phyloP scores from a whole-genome alignment of 2,329 filamentous ascomycete species.

The Phyllosticta capitalensis region DNA sequence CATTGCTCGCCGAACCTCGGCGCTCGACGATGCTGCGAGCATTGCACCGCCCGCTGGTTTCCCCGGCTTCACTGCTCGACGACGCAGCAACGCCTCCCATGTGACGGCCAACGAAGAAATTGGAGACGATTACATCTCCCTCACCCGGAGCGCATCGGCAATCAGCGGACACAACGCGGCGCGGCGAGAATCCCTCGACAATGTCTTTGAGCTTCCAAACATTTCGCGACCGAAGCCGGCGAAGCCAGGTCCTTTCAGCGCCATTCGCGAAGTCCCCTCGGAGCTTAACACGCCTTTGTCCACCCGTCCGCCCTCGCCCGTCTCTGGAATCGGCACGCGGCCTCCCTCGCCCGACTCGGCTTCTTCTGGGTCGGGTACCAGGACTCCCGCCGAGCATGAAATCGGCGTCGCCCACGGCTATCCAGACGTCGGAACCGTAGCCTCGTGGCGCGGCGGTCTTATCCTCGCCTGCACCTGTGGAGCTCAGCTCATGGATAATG shows the following conservation, averaged over 20 bases:
- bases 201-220: conserved; percentile 4
- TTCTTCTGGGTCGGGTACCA: background rate
- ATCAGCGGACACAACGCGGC: conserved; percentile 10
- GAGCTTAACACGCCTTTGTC: conserved; percentile 8
- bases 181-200: conserved; percentile 2
- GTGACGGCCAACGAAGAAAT: conserved; percentile 1
- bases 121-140: conserved; percentile 2
- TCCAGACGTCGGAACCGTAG: conserved; percentile 26
- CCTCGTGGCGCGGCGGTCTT: conserved; percentile 30
- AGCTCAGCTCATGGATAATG: conserved; percentile 36
- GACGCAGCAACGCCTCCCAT: conserved; percentile 7
- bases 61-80: conserved; percentile 5
- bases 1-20: conserved; percentile 7
- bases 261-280: conserved; percentile 10
- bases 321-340: background rate
- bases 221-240: conserved; percentile 7
- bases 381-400: conserved; percentile 5
- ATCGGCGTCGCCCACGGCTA: conserved; percentile 11
- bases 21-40: conserved; percentile 7
- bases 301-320: conserved; percentile 7
- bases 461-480: conserved; percentile 34
- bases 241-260: conserved; percentile 8
- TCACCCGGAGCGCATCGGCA: conserved; percentile 5
- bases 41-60: conserved; percentile 8
- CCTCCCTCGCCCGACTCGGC: conserved; percentile 2